Evolutionary conservation across 768 basidiomycete species (phyloP).

Genomic region (Steccherinum ochraceum): DNA sequence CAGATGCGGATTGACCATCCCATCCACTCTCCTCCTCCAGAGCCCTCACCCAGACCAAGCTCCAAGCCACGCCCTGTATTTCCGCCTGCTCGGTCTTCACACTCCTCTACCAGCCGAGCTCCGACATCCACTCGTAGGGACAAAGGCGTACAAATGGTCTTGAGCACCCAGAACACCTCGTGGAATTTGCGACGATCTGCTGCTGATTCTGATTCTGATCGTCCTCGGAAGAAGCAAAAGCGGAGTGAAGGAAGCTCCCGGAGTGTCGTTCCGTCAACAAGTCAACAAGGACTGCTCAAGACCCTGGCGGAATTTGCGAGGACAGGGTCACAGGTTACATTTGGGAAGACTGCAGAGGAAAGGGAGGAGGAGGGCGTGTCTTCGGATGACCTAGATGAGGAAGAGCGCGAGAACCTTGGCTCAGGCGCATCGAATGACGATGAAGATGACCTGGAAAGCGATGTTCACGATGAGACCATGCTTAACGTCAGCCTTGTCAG

Average conservation of each 20-base stretch:
- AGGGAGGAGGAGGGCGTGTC: constrained; percentile 16
- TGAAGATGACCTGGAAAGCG: constrained; percentile 13
- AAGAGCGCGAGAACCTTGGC: constrained; percentile 8
- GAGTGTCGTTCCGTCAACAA: constrained; percentile 17
- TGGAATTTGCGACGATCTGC: constrained; percentile 36
- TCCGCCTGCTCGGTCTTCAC: constrained; percentile 17
- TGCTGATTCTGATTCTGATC: constrained; percentile 11
- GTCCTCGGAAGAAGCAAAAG: constrained; percentile 32
- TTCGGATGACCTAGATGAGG: constrained; percentile 18
- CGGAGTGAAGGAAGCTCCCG: neutral
- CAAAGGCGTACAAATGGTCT: constrained; percentile 36
- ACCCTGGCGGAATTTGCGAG: constrained; percentile 50
- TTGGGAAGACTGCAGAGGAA: constrained; percentile 16
- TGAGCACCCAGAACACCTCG: constrained; percentile 44
- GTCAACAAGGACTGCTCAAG: constrained; percentile 32
- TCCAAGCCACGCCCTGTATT: neutral
- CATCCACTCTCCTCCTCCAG: constrained; percentile 5
- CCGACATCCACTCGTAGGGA: too few species aligned
- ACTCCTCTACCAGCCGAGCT: too few species aligned
- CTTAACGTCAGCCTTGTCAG: constrained; percentile 4
- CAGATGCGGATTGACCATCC: constrained; percentile 1
- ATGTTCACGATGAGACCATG: constrained; percentile 15
- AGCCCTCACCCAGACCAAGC: neutral
- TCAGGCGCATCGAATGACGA: constrained; percentile 11
- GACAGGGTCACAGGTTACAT: constrained; percentile 32